Conservation (phyloP, 1,139 yeast species). For the Kurtzmaniella quercitrusa region DNA sequence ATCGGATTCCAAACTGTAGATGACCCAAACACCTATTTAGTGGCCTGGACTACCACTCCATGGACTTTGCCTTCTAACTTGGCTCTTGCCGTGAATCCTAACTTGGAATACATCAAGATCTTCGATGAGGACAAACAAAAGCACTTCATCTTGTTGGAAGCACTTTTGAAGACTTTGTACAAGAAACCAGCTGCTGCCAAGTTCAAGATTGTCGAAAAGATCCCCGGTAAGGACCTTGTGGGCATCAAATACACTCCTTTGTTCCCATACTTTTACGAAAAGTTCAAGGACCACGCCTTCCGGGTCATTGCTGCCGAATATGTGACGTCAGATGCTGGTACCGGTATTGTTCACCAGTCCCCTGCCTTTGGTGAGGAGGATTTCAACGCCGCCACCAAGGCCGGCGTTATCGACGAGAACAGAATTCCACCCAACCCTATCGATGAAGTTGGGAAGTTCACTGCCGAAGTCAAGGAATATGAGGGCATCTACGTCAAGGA, state of each 20-base stretch:
- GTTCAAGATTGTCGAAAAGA: conserved; percentile 73
- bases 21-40: conserved; percentile 76
- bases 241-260: conserved; percentile 81
- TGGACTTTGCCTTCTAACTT: conserved; percentile 98
- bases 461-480: conserved; percentile 67
- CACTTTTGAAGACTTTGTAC: conserved; percentile 75
- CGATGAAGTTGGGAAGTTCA: conserved; percentile 86
- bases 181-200: conserved; percentile 93
- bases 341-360: conserved; percentile 97
- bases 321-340: conserved; percentile 93
- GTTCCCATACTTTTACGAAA: conserved; percentile 74
- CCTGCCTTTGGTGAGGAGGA: conserved; percentile 99
- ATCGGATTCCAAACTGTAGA: conserved; percentile 79
- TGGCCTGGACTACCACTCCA: conserved; percentile 99
- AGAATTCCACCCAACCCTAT: conserved; percentile 86
- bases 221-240: conserved; percentile 73
- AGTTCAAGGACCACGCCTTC: conserved; percentile 74
- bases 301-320: conserved; percentile 76
- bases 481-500: conserved; percentile 89
- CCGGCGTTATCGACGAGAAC: conserved; percentile 70
- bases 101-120: conserved; percentile 86
- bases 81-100: conserved; percentile 88
- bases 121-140: conserved; percentile 82
- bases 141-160: conserved; percentile 78
- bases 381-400: conserved; percentile 73